phyloP scores from a whole-genome alignment of 768 basidiomycete genomes.

The Pleurotus cornucopiae region DNA sequence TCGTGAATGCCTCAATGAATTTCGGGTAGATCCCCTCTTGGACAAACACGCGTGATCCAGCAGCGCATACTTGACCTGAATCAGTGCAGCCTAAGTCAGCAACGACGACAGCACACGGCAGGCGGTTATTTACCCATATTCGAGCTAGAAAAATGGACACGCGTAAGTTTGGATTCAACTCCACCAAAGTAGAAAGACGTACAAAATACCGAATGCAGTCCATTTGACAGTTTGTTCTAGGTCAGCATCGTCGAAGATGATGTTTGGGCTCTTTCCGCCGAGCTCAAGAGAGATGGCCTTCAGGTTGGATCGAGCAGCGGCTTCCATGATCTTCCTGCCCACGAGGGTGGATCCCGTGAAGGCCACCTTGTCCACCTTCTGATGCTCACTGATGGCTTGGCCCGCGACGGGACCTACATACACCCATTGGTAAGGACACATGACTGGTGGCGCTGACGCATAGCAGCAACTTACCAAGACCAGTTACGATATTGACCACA shows the following conservation, averaged over 20 bases:
- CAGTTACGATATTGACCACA: slow-evolving; percentile 56
- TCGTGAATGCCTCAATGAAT: slow-evolving; percentile 43
- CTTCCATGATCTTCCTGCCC: slow-evolving; percentile 61
- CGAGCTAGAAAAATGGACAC: slow-evolving; percentile 10
- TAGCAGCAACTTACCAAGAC: slow-evolving; percentile 33
- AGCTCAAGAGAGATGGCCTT: slow-evolving; percentile 72
- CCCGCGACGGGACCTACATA: slow-evolving; percentile 46
- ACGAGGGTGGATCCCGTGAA: slow-evolving; percentile 71
- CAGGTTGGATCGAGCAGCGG: slow-evolving; percentile 59
- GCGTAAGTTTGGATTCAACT: no score
- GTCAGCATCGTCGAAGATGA: slow-evolving; percentile 62
- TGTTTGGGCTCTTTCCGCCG: slow-evolving; percentile 63
- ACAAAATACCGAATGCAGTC: slow-evolving; percentile 59
- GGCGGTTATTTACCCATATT: slow-evolving; percentile 11
- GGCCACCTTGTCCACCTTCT: slow-evolving; percentile 56
- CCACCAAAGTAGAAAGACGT: slow-evolving; percentile 13
- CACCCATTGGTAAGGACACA: not conserved
- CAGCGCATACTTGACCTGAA: slow-evolving; percentile 46
- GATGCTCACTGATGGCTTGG: slow-evolving; percentile 51
- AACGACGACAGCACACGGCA: not conserved
- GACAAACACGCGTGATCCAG: slow-evolving; percentile 55
- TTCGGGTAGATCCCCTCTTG: slow-evolving; percentile 55
- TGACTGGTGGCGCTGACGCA: no score
- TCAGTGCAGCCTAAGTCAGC: slow-evolving; percentile 20
- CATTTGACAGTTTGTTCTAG: slow-evolving; percentile 55